Conservation (phyloP, 345 rosid species). For the Salix purpurea region DNA sequence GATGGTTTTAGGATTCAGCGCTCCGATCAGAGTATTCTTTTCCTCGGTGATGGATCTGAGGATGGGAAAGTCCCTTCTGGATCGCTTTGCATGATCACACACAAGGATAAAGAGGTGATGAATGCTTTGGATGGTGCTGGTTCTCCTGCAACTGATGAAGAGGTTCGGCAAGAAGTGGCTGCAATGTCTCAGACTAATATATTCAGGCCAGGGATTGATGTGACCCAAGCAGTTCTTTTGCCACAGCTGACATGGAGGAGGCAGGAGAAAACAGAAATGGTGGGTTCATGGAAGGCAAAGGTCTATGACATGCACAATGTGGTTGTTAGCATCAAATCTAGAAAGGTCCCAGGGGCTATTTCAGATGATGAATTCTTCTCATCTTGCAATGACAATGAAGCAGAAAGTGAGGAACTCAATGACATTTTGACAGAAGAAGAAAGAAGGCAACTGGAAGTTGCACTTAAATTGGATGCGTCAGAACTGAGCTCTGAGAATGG, state of each 20-base stretch:
- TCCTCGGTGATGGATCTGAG: conserved; percentile 93
- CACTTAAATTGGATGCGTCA: conserved; percentile 71
- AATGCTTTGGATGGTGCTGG: conserved; percentile 93
- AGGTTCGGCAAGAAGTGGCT: conserved; percentile 78
- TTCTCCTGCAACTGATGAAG: conserved; percentile 74
- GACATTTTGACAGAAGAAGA: conserved; percentile 84
- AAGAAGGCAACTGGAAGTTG: conserved; percentile 80
- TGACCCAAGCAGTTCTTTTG: conserved; percentile 79
- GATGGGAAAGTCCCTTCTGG: conserved; percentile 73
- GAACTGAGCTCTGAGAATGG: conserved; percentile 50
- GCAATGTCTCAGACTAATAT: conserved; percentile 88
- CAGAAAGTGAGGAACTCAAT: conserved; percentile 71
- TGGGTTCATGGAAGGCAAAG: conserved; percentile 88
- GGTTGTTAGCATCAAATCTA: conserved; percentile 86
- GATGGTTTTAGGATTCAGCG: conserved; percentile 91
- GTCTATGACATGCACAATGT: conserved; percentile 98
- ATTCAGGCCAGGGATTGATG: conserved; percentile 94
- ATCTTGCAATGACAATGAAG: conserved; percentile 65
- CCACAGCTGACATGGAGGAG: conserved; percentile 95
- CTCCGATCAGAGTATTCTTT: conserved; percentile 82
- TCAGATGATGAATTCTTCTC: conserved; percentile 83
- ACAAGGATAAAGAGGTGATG: conserved; percentile 92
- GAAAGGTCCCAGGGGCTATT: conserved; percentile 92
- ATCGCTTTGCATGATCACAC: conserved; percentile 80
- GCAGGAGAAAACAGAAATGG: conserved; percentile 85